phyloP scores from a whole-genome alignment of 1,284 basidiomycete genomes.

The Naganishia sp. region DNA sequence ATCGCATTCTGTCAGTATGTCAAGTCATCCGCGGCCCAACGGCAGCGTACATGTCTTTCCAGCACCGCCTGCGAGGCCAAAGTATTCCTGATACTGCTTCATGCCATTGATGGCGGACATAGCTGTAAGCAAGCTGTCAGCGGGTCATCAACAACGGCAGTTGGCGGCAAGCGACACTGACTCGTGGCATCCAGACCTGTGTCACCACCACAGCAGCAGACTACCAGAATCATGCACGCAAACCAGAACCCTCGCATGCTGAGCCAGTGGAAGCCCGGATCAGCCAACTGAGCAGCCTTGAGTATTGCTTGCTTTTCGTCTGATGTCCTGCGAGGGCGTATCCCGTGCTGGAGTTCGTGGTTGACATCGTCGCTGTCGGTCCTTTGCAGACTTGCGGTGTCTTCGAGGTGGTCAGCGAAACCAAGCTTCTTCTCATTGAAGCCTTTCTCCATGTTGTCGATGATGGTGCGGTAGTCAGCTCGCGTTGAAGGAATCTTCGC shows the following conservation, averaged over 20 bases:
- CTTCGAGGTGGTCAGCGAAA: slow-evolving; percentile 8
- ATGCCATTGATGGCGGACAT: slow-evolving; percentile 58
- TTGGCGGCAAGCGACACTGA: slow-evolving; percentile 20
- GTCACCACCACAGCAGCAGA: slow-evolving; percentile 56
- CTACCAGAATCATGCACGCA: slow-evolving; percentile 55
- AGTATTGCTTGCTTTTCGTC: slow-evolving; percentile 47
- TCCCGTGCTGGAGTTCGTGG: slow-evolving; percentile 1
- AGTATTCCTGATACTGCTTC: slow-evolving; percentile 59
- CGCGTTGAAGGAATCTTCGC: not conserved
- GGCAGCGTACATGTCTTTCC: slow-evolving; percentile 37
- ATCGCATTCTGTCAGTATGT: not conserved
- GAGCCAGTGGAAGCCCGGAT: slow-evolving; percentile 58
- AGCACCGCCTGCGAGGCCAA: slow-evolving; percentile 57
- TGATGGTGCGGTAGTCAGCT: not conserved
- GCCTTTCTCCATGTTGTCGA: not conserved
- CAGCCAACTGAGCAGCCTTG: slow-evolving; percentile 56
- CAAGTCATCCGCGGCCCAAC: not conserved
- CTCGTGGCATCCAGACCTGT: slow-evolving; percentile 34
- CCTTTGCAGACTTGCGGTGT: slow-evolving; percentile 1
- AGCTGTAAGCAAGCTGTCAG: not conserved
- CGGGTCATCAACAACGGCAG: not conserved
- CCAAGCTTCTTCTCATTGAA: slow-evolving; percentile 15
- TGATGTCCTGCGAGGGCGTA: slow-evolving; percentile 14
- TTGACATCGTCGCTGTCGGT: slow-evolving; percentile 6
- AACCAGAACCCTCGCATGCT: slow-evolving; percentile 55